Evolutionary conservation across 768 basidiomycete species (phyloP).

Genomic region (Russula vinacea): DNA sequence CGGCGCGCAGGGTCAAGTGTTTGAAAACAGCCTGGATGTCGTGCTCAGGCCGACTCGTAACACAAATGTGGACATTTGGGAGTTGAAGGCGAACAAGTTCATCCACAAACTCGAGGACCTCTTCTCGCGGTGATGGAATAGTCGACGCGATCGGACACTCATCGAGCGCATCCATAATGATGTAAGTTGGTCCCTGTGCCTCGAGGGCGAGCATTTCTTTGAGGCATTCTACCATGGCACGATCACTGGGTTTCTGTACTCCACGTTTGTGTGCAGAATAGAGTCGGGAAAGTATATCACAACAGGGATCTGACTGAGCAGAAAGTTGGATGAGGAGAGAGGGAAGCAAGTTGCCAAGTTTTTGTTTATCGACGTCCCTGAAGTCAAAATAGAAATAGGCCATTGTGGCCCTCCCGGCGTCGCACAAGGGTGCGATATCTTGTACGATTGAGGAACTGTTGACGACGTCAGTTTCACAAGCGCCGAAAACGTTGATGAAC

Average conservation of each 20-base stretch:
- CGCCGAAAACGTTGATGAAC: neutral
- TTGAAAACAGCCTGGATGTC: neutral
- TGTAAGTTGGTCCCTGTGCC: neutral
- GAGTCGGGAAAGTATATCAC: neutral
- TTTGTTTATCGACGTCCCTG: neutral
- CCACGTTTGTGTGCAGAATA: neutral
- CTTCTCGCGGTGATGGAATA: conserved; percentile 1
- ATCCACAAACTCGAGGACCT: neutral
- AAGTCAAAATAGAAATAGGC: conserved; percentile 10
- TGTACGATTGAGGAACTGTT: conserved; percentile 10
- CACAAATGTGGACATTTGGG: neutral
- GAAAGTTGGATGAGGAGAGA: conserved; percentile 12
- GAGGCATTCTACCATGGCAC: neutral
- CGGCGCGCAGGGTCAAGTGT: neutral
- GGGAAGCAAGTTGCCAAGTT: neutral
- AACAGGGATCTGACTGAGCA: neutral
- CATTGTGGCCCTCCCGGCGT: neutral
- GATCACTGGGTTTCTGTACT: neutral
- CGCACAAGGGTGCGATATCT: neutral
- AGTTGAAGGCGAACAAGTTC: neutral
- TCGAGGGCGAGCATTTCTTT: conserved; percentile 7
- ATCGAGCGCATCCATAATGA: conserved; percentile 5
- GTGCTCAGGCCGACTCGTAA: neutral
- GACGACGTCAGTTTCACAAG: neutral
- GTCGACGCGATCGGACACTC: conserved; percentile 2